Evolutionary conservation across 352 stramenopile species (phyloP), one percentile per base, ranked within the genome.

Genomic region (Peronospora tabacina): DNA sequence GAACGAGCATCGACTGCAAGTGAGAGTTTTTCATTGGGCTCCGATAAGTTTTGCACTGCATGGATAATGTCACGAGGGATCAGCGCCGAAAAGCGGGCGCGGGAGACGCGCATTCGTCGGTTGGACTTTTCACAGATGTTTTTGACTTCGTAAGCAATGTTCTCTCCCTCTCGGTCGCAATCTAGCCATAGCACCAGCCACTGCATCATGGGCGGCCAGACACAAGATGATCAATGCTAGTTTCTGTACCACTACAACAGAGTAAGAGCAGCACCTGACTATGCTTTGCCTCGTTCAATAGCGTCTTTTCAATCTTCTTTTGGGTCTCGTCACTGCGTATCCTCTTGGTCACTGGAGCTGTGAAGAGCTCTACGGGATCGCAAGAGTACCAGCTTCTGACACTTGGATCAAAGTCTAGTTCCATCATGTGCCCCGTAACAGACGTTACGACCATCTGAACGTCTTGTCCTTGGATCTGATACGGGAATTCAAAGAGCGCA

Each of bases 81-180:
- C 2, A 98, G 68, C 6, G 93, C 91, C 7, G 91, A 98, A 55
- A 98, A 98, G 5, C 76, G 70, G 13, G 94, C 94, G 9, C 94
- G 87, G 12, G 75, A 83, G 1, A 98, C 84, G 20, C 76, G 72
- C 11, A 97, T 51, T 6, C 64, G 63, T 2, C 32, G 50, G 49
- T 95, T 95, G 7, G 66, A 77, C 24, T 67, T 73, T 34, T 83
- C 72, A 47, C 90, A 97, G 6, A 97, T 70, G 26, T 70, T 39
- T 33, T 96, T 95, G 24, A 97, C 87, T 65, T 99, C 97, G 62
- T 97, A 98, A 10, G 88, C 94, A 61, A 99, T 99, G 45, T 98
- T 98, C 65, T 99, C 97, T n/a, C 97, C 97, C 65, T 99, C 97
- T 20, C 95, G 88, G 89, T 99, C 97, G 59, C 97, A 99, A 91